phyloP scores from a whole-genome alignment of 305 asterid species.

The Fraxinus sp. region DNA sequence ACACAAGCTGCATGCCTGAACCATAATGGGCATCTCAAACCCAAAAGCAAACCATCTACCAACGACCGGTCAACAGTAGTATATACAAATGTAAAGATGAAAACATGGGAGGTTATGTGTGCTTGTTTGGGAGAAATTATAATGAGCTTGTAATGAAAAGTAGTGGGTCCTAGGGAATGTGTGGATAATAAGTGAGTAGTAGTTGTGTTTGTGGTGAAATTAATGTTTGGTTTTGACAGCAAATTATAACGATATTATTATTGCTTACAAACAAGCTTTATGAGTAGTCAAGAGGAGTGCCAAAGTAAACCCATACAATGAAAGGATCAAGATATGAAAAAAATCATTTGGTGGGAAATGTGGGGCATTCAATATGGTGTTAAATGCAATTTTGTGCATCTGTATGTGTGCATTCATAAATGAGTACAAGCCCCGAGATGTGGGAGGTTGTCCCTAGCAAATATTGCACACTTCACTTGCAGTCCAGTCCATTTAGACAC shows the following conservation, averaged over 20 bases:
- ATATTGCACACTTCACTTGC: neutral
- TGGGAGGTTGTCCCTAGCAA: neutral
- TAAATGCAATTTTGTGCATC: neutral
- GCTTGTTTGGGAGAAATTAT: neutral
- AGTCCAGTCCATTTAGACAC: neutral
- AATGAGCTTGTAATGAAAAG: neutral
- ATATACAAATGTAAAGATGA: neutral
- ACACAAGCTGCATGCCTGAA: neutral
- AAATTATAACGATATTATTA: no score
- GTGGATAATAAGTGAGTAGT: neutral
- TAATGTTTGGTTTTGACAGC: neutral
- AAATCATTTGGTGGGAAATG: neutral
- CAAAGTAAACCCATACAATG: neutral
- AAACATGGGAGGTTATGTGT: neutral
- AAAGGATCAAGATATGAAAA: neutral
- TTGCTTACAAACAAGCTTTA: neutral
- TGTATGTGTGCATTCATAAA: neutral
- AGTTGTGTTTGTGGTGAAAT: neutral
- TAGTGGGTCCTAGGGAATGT: neutral
- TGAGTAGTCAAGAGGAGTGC: neutral
- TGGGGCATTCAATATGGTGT: neutral
- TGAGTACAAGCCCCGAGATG: neutral
- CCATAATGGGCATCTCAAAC: neutral
- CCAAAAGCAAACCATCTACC: neutral
- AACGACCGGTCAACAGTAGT: neutral